Percentiles rank a stretch among this genome's conserved stretches.
phyloP scores from a whole-genome alignment of 73 alveolate species.

The Paramecium primaurelia region DNA sequence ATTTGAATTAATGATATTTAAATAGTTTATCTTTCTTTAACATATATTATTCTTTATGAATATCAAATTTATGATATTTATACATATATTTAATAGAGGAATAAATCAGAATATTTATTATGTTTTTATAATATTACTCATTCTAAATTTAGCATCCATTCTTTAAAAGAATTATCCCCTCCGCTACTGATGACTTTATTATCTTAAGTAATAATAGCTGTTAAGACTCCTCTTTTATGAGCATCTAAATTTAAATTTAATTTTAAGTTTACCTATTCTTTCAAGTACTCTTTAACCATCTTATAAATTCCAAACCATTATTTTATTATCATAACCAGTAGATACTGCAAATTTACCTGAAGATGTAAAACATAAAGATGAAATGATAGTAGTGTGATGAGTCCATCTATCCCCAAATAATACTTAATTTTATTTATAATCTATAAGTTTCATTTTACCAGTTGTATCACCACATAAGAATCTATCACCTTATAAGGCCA shows the following conservation, averaged over 20 bases:
- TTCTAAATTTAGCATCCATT: neutral
- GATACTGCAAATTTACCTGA: slow-evolving; percentile 33
- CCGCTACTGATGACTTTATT: slow-evolving; percentile 14
- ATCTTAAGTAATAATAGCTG: neutral
- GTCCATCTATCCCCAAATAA: slow-evolving; percentile 31
- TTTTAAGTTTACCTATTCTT: neutral
- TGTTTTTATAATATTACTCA: neutral
- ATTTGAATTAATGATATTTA: neutral
- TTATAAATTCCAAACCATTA: slow-evolving; percentile 18
- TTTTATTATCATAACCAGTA: slow-evolving; percentile 8
- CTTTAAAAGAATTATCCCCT: slow-evolving; percentile 8
- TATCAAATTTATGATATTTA: neutral
- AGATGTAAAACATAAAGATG: neutral
- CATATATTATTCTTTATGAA: neutral
- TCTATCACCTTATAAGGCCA: neutral
- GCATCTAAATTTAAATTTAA: neutral
- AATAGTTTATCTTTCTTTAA: neutral
- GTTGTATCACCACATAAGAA: slow-evolving; percentile 41
- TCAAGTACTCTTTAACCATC: slow-evolving; percentile 18
- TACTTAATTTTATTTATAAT: neutral
- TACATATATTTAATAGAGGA: neutral
- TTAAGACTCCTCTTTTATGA: slow-evolving; percentile 40
- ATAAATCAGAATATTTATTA: neutral
- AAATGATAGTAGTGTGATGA: slow-evolving; percentile 34
- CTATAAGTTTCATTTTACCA: slow-evolving; percentile 24